A percentile compares a stretch with the other conserved stretches of the same genome.
phyloP scores from a whole-genome alignment of 2,329 filamentous ascomycete genomes.

The Aaosphaeria arxii region DNA sequence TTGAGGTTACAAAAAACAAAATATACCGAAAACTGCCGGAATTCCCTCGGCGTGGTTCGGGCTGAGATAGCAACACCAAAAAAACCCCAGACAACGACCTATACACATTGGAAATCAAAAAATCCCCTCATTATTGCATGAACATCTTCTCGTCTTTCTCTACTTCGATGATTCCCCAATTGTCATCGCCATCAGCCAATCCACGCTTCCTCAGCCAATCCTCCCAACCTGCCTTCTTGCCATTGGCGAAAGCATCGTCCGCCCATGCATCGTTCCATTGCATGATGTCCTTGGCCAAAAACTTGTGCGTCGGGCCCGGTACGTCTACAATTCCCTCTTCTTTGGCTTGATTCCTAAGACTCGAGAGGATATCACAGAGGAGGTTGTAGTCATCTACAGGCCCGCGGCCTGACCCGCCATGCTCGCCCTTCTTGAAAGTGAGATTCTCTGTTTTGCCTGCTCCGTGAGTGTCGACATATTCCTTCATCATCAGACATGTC shows the following conservation, averaged over 20 bases:
- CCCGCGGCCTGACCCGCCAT: constrained; percentile 5
- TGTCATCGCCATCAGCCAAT: constrained; percentile 1
- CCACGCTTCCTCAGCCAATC: constrained; percentile 6
- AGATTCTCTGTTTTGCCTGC: constrained; percentile 7
- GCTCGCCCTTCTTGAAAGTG: constrained; percentile 3
- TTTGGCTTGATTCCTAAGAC: constrained; percentile 6
- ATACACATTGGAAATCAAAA: too few species aligned
- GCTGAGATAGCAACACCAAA: too few species aligned
- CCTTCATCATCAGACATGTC: constrained; percentile 13
- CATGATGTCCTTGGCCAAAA: constrained; percentile 16
- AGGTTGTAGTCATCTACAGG: constrained; percentile 12
- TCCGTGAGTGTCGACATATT: constrained; percentile 10
- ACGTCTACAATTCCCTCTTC: constrained; percentile 7
- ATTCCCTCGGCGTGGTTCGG: too few species aligned
- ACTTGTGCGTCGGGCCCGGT: constrained; percentile 10
- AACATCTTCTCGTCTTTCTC: too few species aligned
- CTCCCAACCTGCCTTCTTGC: constrained; percentile 11
- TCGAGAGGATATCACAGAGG: constrained; percentile 9
- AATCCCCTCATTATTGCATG: too few species aligned
- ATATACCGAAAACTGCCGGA: too few species aligned
- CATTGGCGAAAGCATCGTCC: constrained; percentile 12
- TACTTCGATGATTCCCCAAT: too few species aligned
- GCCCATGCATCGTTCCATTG: constrained; percentile 9
- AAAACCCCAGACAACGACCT: too few species aligned
- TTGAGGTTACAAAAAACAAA: too few species aligned